Evolutionary conservation across 805 yeast genomes (phyloP), one percentile per base, ranked within the genome.

Genomic region (Saccharomycopsis sp.): DNA sequence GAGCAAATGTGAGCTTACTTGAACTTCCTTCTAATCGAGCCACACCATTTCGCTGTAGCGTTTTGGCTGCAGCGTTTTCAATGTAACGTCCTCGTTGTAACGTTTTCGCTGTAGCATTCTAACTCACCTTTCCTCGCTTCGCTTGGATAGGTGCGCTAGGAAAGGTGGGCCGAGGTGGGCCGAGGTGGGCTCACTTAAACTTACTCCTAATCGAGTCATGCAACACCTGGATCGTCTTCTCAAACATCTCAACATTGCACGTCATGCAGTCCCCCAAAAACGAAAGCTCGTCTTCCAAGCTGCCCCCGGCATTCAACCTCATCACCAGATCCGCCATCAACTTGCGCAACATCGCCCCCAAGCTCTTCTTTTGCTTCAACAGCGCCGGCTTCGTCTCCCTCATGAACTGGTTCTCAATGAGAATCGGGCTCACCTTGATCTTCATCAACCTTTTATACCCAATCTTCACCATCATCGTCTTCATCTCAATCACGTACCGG

Each of bases 341-440:
- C 27, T 30, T 36, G 8, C 42, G 26, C 13, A 41, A 29, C 12
- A 36, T 40, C 8, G 8, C 17, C 10, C n/a, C 18, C 20, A 41
- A 33, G 2, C 29, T 29, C 12, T 34, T 19, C 20, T 36, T 38
- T 34, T 43, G 48, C 30, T 20, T 23, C 12, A n/a, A 4, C 16
- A 34, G 25, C 15, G 44, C 36, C n/a, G 19, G n/a, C 19, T 38
- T 37, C 10, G n/a, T 31, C 3, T 13, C 33, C n/a, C 42, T 48
- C 21, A 37, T 43, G 9, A 39, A 36, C 29, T 43, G 42, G 21
- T 46, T 46, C 27, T 46, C 49, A 15, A 46, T 43, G n/a, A 9
- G 18, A 10, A 43, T 36, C 13, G 49, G 49, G 5, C 25, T 19
- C 19, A 46, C 26, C 30, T 27, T 33, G 15, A 46, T 23, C 22